A percentile compares a stretch with the other conserved stretches of the same genome.
Evolutionary conservation across 2,329 filamentous ascomycete species (phyloP).

Genomic region (Aureobasidium sp.): DNA sequence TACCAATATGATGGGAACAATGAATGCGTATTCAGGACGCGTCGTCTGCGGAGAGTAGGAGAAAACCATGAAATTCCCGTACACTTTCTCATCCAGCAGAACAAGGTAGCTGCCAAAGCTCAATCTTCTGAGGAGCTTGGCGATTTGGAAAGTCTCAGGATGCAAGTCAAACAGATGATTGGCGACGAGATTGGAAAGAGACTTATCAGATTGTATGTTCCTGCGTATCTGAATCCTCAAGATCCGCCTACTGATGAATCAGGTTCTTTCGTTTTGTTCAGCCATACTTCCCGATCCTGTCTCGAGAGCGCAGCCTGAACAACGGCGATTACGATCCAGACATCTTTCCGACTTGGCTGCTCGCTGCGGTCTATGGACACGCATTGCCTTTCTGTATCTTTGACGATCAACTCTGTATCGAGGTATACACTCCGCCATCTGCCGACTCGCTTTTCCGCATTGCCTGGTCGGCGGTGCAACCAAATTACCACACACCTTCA

Average conservation of each 20-base stretch:
- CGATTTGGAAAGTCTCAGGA: conserved; percentile 21
- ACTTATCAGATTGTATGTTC: conserved; percentile 29
- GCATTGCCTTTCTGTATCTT: conserved; percentile 37
- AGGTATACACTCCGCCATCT: conserved; percentile 27
- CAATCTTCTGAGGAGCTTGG: conserved; percentile 24
- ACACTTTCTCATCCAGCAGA: conserved; percentile 29
- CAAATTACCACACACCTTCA: conserved; percentile 24
- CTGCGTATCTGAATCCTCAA: background rate
- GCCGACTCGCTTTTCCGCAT: conserved; percentile 25
- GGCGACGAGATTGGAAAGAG: conserved; percentile 27
- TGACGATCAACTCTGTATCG: conserved; percentile 32
- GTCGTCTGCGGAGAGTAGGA: conserved; percentile 22
- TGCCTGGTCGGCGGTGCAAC: conserved; percentile 24
- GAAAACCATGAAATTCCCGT: conserved; percentile 21
- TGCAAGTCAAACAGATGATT: conserved; percentile 26
- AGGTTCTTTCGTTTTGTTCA: conserved; percentile 35
- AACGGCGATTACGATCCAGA: conserved; percentile 24
- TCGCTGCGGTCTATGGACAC: conserved; percentile 36
- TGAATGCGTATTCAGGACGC: conserved; percentile 24
- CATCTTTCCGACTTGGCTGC: conserved; percentile 29
- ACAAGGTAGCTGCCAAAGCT: conserved; percentile 26
- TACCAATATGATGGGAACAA: conserved; percentile 28
- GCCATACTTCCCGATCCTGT: conserved; percentile 37
- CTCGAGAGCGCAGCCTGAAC: conserved; percentile 26
- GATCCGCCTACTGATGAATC: background rate